Evolutionary conservation across 23 red algal species (phyloP), one percentile per base, ranked within the genome.

Genomic region (Cyanidioschyzon merolae): DNA sequence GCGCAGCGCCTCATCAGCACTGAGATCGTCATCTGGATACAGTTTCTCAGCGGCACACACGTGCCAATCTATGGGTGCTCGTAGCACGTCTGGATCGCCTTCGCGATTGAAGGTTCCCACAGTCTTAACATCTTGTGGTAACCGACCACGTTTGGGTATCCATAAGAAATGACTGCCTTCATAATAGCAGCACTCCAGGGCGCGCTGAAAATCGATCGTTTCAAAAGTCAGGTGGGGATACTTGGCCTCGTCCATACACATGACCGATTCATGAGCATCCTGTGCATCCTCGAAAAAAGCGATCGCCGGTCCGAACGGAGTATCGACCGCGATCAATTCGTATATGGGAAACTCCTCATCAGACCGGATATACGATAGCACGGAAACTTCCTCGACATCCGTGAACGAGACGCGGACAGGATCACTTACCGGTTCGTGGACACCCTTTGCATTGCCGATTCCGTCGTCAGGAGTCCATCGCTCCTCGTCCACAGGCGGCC

Each of bases 211-310:
- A 35, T 71, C 63, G 12, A 71, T 32, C 16, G 63, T 25, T 35
- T 71, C 63, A 32, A 71, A 71, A 35, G 63, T 71, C 16, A 71
- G 7, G 29, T 71, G 21, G 16, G 63, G 63, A 35, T 71, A 71
- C 12, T 27, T 3, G n/a, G 63, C 7, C 7, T 35, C 63, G 29
- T 32, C 32, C 63, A 71, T 25, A 7, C 30, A 3, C 63, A 35
- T 35, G 21, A 27, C 63, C 21, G 30, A 71, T 7, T 71, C 32
- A 27, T 35, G 30, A 35, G 63, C 63, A 71, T 71, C 32, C 7
- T 25, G 3, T 3, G 32, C 3, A 27, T 71, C 29, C 63, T 71
- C 63, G 32, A 71, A 71, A 25, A 71, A 3, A 3, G 30, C 63
- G n/a, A 71, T 35, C 63, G 63, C 63, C 7, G 32, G 21, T 3